Evolutionary conservation across 345 rosid genomes (phyloP).

Genomic region (Bruguiera parviflora): DNA sequence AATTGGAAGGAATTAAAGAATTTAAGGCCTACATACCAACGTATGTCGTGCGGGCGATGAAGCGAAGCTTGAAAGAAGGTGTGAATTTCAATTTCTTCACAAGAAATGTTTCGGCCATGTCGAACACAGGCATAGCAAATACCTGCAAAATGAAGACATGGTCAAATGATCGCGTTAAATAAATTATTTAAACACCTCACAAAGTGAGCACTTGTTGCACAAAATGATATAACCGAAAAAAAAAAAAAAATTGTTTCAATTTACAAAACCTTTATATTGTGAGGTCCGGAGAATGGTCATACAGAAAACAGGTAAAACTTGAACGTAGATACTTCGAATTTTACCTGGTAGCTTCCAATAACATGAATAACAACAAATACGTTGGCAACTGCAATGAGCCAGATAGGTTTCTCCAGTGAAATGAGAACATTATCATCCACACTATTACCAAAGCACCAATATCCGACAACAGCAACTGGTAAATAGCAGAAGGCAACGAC

Average conservation of each 20-base stretch:
- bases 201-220: no score
- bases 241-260: no score
- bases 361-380: conserved; percentile 76
- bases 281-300: no score
- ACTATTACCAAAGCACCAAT: conserved; percentile 48
- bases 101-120: conserved; percentile 69
- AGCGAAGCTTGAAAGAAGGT: conserved; percentile 54
- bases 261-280: no score
- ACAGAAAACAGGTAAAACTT: background rate
- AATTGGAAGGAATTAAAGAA: background rate
- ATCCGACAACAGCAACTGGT: conserved; percentile 71
- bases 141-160: conserved; percentile 28
- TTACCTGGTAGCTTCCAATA: conserved; percentile 82
- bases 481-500: conserved; percentile 75
- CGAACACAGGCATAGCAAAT: conserved; percentile 80
- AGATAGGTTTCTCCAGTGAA: conserved; percentile 52
- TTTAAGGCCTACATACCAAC: conserved; percentile 47
- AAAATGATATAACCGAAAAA: no score
- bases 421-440: conserved; percentile 73
- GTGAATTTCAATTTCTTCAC: conserved; percentile 48
- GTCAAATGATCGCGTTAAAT: background rate
- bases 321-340: background rate
- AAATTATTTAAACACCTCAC: no score
- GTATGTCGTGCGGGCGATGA: conserved; percentile 53
- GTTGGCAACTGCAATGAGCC: conserved; percentile 75